Evolutionary conservation across 805 yeast genomes (phyloP).

Genomic region (Kazachstania martiniae): DNA sequence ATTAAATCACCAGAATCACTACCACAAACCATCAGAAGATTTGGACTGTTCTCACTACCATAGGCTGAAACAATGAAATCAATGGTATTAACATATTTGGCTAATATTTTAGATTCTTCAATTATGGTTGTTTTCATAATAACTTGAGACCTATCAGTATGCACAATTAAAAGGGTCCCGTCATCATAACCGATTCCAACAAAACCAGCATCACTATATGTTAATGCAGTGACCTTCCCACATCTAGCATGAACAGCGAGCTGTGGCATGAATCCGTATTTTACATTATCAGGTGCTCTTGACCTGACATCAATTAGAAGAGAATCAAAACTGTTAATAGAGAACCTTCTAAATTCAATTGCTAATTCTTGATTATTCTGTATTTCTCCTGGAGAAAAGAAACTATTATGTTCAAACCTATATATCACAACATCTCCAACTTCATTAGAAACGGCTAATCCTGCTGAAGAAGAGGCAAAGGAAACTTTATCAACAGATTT

Average conservation of each 20-base stretch:
- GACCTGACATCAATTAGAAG: constrained; percentile 39
- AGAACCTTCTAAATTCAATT: constrained; percentile 19
- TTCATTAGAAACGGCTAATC: constrained; percentile 55
- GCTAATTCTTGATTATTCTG: constrained; percentile 9
- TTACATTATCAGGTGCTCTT: constrained; percentile 39
- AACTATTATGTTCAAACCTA: constrained; percentile 50
- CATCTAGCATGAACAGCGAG: constrained; percentile 35
- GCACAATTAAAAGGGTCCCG: constrained; percentile 69
- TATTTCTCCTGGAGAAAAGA: constrained; percentile 27
- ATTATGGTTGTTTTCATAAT: constrained; percentile 35
- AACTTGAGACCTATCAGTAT: constrained; percentile 69
- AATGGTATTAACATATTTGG: constrained; percentile 40
- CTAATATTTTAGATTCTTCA: constrained; percentile 16
- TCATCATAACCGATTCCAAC: constrained; percentile 67
- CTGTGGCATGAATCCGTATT: constrained; percentile 54
- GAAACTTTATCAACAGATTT: constrained; percentile 48
- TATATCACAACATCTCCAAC: constrained; percentile 67
- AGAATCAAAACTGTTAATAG: constrained; percentile 11
- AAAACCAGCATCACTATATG: constrained; percentile 71
- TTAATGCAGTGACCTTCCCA: constrained; percentile 48
- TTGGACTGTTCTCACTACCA: constrained; percentile 58
- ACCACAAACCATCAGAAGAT: constrained; percentile 67
- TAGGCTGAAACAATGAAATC: constrained; percentile 66
- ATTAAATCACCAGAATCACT: constrained; percentile 64
- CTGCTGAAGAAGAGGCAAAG: constrained; percentile 68